These are phyloP conservation scores for Termitomyces sp. DNA, from an alignment of 768 basidiomycete species.

Conservation along the genomic window DNA sequence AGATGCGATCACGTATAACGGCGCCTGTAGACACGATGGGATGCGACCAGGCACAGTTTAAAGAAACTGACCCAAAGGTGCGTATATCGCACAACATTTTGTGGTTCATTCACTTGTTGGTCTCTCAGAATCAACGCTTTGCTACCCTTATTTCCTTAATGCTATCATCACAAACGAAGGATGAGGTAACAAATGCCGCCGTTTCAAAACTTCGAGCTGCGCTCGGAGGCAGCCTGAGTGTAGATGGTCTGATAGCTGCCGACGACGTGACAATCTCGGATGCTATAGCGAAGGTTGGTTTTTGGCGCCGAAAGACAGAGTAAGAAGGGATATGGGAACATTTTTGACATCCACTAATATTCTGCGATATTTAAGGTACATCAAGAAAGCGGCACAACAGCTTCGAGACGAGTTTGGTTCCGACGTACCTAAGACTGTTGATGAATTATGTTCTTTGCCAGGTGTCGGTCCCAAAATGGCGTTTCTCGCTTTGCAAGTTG, in stretches of 20 bases:
- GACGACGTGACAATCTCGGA: slow-evolving; percentile 57
- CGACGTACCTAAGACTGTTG: slow-evolving; percentile 86
- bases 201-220: slow-evolving; percentile 65
- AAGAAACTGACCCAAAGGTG: slow-evolving; percentile 65
- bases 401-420: slow-evolving; percentile 69
- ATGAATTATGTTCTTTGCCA: slow-evolving; percentile 79
- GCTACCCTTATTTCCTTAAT: slow-evolving; percentile 88
- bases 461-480: slow-evolving; percentile 99
- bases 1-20: slow-evolving; percentile 63
- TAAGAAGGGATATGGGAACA: slow-evolving; percentile 27
- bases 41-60: slow-evolving; percentile 63
- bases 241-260: slow-evolving; percentile 64
- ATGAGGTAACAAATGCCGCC: slow-evolving; percentile 80
- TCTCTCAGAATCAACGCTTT: slow-evolving; percentile 66
- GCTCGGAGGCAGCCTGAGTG: slow-evolving; percentile 74
- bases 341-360: not conserved
- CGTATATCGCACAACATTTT: slow-evolving; percentile 2
- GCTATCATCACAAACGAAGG: slow-evolving; percentile 95
- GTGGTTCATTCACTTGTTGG: not conserved
- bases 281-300: slow-evolving; percentile 86
- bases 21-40: slow-evolving; percentile 96
- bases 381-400: slow-evolving; percentile 65
- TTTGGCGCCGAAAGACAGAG: slow-evolving; percentile 86
- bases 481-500: slow-evolving; percentile 75
- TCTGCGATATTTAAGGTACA: slow-evolving; percentile 40